A percentile compares a stretch with the other conserved stretches of the same genome.
Evolutionary conservation across 2,329 filamentous ascomycete species (phyloP).

Genomic region (Penicillium sp.): DNA sequence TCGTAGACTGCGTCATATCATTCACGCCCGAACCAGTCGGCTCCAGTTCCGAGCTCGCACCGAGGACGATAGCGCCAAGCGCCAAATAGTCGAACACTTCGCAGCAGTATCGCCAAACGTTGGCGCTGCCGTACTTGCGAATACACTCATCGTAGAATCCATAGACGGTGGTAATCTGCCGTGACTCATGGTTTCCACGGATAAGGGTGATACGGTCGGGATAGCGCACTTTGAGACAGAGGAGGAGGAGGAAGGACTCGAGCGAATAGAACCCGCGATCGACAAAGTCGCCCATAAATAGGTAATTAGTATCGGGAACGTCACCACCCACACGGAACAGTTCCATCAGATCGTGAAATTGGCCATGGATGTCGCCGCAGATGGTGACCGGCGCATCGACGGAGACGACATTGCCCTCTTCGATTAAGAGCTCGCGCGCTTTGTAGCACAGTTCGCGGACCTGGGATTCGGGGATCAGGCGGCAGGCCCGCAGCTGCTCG

Average conservation of each 20-base stretch:
- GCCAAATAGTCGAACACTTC: constrained; percentile 98
- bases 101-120: constrained; percentile 96
- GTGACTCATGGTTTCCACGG: constrained; percentile 92
- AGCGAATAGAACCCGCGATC: constrained; percentile 98
- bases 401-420: constrained; percentile 96
- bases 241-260: constrained; percentile 91
- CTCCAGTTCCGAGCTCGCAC: constrained; percentile 71
- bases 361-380: constrained; percentile 95
- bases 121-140: constrained; percentile 93
- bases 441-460: constrained; percentile 98
- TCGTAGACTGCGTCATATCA: constrained; percentile 56
- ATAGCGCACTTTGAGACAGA: constrained; percentile 96
- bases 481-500: constrained; percentile 91
- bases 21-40: constrained; percentile 60
- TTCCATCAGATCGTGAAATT: constrained; percentile 97
- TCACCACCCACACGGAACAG: constrained; percentile 92
- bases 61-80: constrained; percentile 87
- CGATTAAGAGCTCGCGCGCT: constrained; percentile 91
- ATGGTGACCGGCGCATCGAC: constrained; percentile 96
- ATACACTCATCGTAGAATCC: constrained; percentile 98
- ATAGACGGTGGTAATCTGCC: constrained; percentile 96
- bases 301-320: constrained; percentile 92
- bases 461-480: constrained; percentile 92
- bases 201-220: constrained; percentile 97
- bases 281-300: constrained; percentile 99